Base-by-base conservation (phyloP, 1,284 basidiomycete species). In the Neonothopanus nambi region DNA sequence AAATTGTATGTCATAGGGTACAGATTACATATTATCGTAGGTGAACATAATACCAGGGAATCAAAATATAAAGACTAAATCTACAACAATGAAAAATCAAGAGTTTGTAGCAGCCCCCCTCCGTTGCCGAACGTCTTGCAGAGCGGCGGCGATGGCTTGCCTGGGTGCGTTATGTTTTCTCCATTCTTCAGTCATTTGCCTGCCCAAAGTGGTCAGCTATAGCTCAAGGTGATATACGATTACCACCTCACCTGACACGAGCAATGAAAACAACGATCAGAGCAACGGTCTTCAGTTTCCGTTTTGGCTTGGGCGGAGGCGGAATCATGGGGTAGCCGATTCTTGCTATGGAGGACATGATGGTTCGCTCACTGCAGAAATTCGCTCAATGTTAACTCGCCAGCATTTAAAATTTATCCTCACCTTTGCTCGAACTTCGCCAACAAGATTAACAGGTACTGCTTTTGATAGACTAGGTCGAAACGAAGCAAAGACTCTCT, bases 381-480 rank as follows among this genome's bases (percentile, higher is more conserved):
- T n/a, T n/a, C n/a, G n/a, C n/a, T 28, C 11, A 11, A 28, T 28
- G 26, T 28, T 28, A 11, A 11, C 26, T 11, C 11, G 5, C 5
- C 26, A 28, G 26, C 26, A 28, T 28, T 28, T 35, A 45, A 26
- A n/a, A 15, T 15, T 20, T 45, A 12, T 38, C 18, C 79, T 61
- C 55, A 93, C 92, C 85, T 91, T 62, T 82, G 80, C 70, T 93
- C 87, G 63, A 87, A 86, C 52, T 79, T 77, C 17, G 79, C 67
- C 28, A 91, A 66, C 28, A 91, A 70, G 8, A 82, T 71, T 8
- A 91, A 70, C 21, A 91, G 70, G 65, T 95, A 96, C 48, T 81
- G 75, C 68, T 99, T 99, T 73, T 98, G 96, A 64, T 93, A 87
- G 3, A 80, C 76, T 42, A 98, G 74, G 60, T 89, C 87, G 52